These are phyloP conservation scores for Sanghuangporus sanghuang DNA, from an alignment of 1,284 basidiomycete genomes.

Conservation along the genomic window DNA sequence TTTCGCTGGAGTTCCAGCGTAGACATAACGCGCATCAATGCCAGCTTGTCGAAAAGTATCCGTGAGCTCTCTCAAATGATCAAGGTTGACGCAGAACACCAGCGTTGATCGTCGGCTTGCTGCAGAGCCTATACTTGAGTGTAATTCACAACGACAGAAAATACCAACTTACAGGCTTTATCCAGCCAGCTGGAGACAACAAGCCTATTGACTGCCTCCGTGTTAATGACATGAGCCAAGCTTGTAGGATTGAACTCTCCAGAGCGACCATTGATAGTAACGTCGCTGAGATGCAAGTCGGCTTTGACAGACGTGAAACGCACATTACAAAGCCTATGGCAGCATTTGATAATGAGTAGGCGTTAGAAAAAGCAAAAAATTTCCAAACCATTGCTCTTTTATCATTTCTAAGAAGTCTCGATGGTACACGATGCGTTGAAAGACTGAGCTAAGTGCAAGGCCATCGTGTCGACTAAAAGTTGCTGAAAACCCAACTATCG, in stretches of 20 bases:
- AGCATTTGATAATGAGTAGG: background rate
- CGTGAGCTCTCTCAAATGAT: conserved; percentile 79
- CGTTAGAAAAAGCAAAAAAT: background rate
- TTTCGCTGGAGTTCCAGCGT: conserved; percentile 60
- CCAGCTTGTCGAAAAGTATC: conserved; percentile 70
- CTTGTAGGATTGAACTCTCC: conserved; percentile 80
- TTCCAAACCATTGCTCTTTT: conserved; percentile 75
- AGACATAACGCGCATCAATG: conserved; percentile 82
- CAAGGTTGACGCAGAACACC: conserved; percentile 85
- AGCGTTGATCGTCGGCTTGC: conserved; percentile 77
- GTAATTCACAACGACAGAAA: conserved; percentile 4
- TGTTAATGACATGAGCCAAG: conserved; percentile 78
- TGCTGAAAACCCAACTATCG: conserved; percentile 92
- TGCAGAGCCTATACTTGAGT: conserved; percentile 24
- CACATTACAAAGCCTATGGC: conserved; percentile 74
- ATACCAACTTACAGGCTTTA: conserved; percentile 52
- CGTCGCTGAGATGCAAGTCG: conserved; percentile 61
- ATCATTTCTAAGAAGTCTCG: conserved; percentile 93
- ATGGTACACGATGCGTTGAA: conserved; percentile 92
- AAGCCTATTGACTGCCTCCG: conserved; percentile 66
- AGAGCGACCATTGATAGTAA: conserved; percentile 57
- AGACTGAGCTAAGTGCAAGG: conserved; percentile 83
- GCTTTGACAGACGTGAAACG: conserved; percentile 80
- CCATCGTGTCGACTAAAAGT: conserved; percentile 94
- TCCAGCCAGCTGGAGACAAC: conserved; percentile 81